Evolutionary conservation across 176 grass and related monocot species (phyloP).

Genomic region (Dendrocalamus sinicus): DNA sequence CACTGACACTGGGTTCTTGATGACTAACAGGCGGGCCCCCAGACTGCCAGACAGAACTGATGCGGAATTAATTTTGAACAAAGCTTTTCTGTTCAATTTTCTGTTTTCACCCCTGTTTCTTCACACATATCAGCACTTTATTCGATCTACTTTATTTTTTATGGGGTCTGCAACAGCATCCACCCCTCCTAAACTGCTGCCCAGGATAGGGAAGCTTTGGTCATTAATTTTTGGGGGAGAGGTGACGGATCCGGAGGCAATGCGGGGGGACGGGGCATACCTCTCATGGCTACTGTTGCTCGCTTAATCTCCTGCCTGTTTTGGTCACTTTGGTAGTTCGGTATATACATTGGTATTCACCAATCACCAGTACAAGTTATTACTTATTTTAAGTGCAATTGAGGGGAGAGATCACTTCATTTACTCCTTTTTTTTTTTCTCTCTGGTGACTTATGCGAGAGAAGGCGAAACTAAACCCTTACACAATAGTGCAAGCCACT

Average conservation of each 20-base stretch:
- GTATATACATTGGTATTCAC: too few species aligned
- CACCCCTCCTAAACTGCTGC: too few species aligned
- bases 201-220: too few species aligned
- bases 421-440: too few species aligned
- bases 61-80: background rate
- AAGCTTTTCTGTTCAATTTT: too few species aligned
- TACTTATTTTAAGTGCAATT: background rate
- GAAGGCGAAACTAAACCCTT: too few species aligned
- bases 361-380: background rate
- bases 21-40: background rate
- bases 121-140: too few species aligned
- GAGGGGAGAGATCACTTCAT: background rate
- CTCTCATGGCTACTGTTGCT: background rate
- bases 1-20: background rate
- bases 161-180: too few species aligned
- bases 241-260: background rate
- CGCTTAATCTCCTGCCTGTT: background rate
- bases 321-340: background rate
- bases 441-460: too few species aligned
- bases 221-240: background rate
- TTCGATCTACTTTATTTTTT: too few species aligned
- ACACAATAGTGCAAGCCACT: too few species aligned
- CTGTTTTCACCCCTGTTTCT: too few species aligned
- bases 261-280: background rate
- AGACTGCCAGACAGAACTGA: background rate